These are phyloP conservation scores for barrel medic (Medicago truncatula) DNA, from an alignment of 306 rosid species.

Conservation along the genomic window MtrunA17r5.0-ANR NC_053046.1:19120001-19120500, in stretches of 20 bases:
- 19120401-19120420: slow-evolving; percentile 54
- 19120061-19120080: slow-evolving; percentile 27
- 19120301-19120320: slow-evolving; percentile 34
- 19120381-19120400: slow-evolving; percentile 62
- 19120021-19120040: not conserved
- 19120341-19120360: slow-evolving; percentile 87
- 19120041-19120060: slow-evolving; percentile 16
- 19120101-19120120: slow-evolving; percentile 9
- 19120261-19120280: slow-evolving; percentile 34
- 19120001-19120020: not conserved
- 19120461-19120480: slow-evolving; percentile 94
- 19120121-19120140: slow-evolving; percentile 13
- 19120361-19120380: slow-evolving; percentile 65
- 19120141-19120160: not conserved
- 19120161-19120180: slow-evolving; percentile 7
- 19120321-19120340: slow-evolving; percentile 29
- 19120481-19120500: slow-evolving; percentile 90
- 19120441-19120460: slow-evolving; percentile 72
- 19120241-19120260: slow-evolving; percentile 29
- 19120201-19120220: slow-evolving; percentile 38
- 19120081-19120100: slow-evolving; percentile 1
- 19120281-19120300: slow-evolving; percentile 32
- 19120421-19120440: slow-evolving; percentile 88
- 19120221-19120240: slow-evolving; percentile 5
- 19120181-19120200: not conserved